Percentiles rank a stretch among this genome's conserved stretches.
phyloP scores from a whole-genome alignment of 2,329 filamentous ascomycete genomes.

The Aspergillus tanneri region DNA sequence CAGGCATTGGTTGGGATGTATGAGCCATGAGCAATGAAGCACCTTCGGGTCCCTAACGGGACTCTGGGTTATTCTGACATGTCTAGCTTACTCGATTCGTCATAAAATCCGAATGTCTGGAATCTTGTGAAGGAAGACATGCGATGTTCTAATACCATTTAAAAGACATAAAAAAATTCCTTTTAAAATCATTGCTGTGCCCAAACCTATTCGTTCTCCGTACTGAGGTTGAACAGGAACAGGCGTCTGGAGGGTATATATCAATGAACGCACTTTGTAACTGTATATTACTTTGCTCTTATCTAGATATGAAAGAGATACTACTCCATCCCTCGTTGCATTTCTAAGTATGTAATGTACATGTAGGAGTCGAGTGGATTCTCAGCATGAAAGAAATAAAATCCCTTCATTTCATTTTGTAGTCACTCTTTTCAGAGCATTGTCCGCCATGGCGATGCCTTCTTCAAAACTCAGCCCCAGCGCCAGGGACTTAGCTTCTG shows the following conservation, averaged over 20 bases:
- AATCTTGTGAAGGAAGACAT: constrained; percentile 34
- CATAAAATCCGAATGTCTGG: constrained; percentile 34
- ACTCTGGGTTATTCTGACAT: constrained; percentile 35
- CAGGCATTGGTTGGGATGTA: constrained; percentile 43
- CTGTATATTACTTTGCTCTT: too few relatives aligned
- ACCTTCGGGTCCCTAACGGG: constrained; percentile 24
- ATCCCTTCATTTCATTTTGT: constrained; percentile 14
- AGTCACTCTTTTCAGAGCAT: constrained; percentile 32
- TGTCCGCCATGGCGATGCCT: constrained; percentile 31
- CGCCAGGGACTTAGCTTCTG: constrained; percentile 63
- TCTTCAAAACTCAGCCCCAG: constrained; percentile 45
- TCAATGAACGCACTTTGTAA: too few relatives aligned
- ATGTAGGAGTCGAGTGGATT: background rate
- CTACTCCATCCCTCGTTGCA: background rate
- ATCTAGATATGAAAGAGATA: too few relatives aligned
- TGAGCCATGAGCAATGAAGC: constrained; percentile 48
- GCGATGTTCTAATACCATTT: constrained; percentile 44
- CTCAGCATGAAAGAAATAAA: background rate
- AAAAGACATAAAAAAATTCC: constrained; percentile 18
- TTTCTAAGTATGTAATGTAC: background rate
- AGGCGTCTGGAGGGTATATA: too few relatives aligned
- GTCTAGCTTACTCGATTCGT: constrained; percentile 39
- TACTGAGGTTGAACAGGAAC: too few relatives aligned
- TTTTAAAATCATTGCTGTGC: background rate
- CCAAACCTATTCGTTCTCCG: too few relatives aligned